Percentiles rank a stretch among this genome's conserved stretches.
phyloP scores from a whole-genome alignment of 192 early-diverging fungal species.

The Backusella australiensis region DNA sequence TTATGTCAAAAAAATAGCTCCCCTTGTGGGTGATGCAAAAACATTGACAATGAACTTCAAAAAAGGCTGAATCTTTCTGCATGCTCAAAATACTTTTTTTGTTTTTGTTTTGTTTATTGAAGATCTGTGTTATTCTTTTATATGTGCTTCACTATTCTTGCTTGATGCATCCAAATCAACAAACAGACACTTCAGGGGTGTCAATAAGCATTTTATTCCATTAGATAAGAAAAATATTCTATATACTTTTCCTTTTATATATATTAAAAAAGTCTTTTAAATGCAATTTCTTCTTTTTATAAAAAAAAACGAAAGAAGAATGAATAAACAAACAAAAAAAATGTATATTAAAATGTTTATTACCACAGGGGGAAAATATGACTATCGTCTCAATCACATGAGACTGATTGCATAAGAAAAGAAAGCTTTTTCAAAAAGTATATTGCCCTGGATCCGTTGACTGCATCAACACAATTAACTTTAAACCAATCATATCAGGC shows the following conservation, averaged over 20 bases:
- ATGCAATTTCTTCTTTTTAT: not conserved
- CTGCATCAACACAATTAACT: not conserved
- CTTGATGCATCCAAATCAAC: not conserved
- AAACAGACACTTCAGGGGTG: not conserved
- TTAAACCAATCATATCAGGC: not conserved
- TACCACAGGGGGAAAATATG: not conserved
- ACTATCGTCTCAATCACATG: slow-evolving; percentile 9
- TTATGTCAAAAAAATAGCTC: not conserved
- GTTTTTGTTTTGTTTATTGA: not conserved
- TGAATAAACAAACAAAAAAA: not conserved
- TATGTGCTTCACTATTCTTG: not conserved
- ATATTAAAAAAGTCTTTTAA: not conserved
- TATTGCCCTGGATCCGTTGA: not conserved
- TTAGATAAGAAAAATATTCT: not conserved
- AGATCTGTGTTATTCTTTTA: not conserved
- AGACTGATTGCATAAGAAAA: not conserved
- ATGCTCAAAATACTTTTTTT: not conserved
- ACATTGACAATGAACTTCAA: not conserved
- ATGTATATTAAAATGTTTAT: slow-evolving; percentile 1
- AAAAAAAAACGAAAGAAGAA: not conserved
- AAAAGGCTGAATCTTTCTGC: not conserved
- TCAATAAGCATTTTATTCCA: not conserved
- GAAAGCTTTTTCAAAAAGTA: not conserved
- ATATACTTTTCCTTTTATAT: not conserved
- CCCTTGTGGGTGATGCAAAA: not conserved